Evolutionary conservation across 2,329 filamentous ascomycete species (phyloP).

Genomic region (Fusarium solani-melongenae): DNA sequence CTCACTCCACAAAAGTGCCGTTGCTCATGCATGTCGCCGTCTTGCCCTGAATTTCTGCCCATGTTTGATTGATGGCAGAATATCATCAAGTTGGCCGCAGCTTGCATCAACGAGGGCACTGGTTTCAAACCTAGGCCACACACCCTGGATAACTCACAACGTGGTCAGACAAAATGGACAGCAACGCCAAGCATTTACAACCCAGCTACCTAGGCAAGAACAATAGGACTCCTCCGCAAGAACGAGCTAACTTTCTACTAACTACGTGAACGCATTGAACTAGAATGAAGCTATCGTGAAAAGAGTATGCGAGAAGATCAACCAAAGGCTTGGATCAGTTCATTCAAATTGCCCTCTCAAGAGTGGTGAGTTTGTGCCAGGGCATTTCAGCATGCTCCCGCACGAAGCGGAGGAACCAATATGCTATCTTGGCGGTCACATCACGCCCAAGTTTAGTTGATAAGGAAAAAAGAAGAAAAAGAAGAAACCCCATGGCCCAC

Average conservation of each 20-base stretch:
- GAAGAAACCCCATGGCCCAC: constrained; percentile 8
- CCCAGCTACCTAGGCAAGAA: background rate
- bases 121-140: background rate
- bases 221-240: background rate
- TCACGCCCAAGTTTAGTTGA: constrained; percentile 85
- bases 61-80: background rate
- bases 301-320: constrained; percentile 41
- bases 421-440: constrained; percentile 69
- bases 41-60: background rate
- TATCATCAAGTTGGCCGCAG: background rate
- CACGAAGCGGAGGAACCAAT: constrained; percentile 63
- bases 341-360: constrained; percentile 70
- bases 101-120: background rate
- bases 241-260: background rate
- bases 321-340: constrained; percentile 68
- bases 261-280: background rate
- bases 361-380: constrained; percentile 72
- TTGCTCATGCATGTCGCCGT: background rate
- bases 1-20: background rate
- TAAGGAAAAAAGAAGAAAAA: constrained; percentile 56
- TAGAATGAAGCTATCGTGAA: constrained; percentile 1
- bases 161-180: background rate
- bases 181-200: background rate
- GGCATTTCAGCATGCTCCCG: constrained; percentile 74
- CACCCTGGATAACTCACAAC: background rate